Conservation (phyloP, 176 grass and related monocot species). For the bread wheat (Triticum aestivum) region IWGSC_CS_RefSeq_v2.1 NC_057813.1:521074633-521075132, state of each 20-base stretch:
- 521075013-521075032: constrained; percentile 57
- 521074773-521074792: constrained; percentile 4
- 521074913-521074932: constrained; percentile 60
- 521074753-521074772: constrained; percentile 23
- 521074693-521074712: constrained; percentile 8
- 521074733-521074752: neutral
- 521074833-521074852: constrained; percentile 36
- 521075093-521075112: constrained; percentile 21
- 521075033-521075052: constrained; percentile 35
- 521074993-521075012: constrained; percentile 41
- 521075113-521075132: constrained; percentile 26
- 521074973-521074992: constrained; percentile 36
- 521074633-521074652: constrained; percentile 33
- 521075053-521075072: constrained; percentile 37
- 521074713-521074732: constrained; percentile 4
- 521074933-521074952: constrained; percentile 46
- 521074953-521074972: constrained; percentile 36
- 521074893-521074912: constrained; percentile 26
- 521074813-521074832: constrained; percentile 18
- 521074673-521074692: constrained; percentile 26
- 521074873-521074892: constrained; percentile 37
- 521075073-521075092: constrained; percentile 33
- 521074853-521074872: neutral
- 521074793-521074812: constrained; percentile 16
- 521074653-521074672: constrained; percentile 6